Conservation (phyloP, 164 flowering plant genomes). For the Pachysandra terminalis region DNA sequence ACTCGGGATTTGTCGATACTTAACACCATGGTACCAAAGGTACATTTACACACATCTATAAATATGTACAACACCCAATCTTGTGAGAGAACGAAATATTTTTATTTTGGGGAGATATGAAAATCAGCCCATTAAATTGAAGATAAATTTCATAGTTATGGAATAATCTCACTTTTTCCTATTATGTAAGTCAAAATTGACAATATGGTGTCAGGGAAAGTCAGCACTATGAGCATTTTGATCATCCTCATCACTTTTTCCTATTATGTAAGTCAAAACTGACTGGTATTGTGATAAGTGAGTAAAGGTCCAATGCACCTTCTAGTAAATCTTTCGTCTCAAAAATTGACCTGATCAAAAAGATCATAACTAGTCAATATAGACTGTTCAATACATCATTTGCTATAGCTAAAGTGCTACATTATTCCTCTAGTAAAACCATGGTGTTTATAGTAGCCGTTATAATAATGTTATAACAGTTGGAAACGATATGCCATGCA, state of each 20-base stretch:
- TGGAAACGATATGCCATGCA: no score
- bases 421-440: no score
- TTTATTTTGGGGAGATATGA: not conserved
- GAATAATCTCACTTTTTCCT: no score
- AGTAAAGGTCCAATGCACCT: not conserved
- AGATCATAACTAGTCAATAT: not conserved
- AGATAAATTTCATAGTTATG: not conserved
- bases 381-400: not conserved
- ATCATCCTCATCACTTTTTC: not conserved
- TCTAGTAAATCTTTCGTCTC: not conserved
- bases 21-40: no score
- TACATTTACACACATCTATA: not conserved
- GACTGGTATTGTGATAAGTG: not conserved
- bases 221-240: not conserved
- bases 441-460: no score
- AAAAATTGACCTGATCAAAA: constrained; percentile 1
- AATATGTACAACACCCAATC: not conserved
- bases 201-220: not conserved
- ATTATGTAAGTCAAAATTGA: not conserved
- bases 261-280: no score
- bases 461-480: no score
- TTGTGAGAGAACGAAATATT: no score
- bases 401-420: not conserved
- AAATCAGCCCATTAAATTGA: not conserved
- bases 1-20: no score